These are phyloP conservation scores for Xylaria sp. DNA, from an alignment of 2,329 filamentous ascomycete genomes.

Conservation along the genomic window DNA sequence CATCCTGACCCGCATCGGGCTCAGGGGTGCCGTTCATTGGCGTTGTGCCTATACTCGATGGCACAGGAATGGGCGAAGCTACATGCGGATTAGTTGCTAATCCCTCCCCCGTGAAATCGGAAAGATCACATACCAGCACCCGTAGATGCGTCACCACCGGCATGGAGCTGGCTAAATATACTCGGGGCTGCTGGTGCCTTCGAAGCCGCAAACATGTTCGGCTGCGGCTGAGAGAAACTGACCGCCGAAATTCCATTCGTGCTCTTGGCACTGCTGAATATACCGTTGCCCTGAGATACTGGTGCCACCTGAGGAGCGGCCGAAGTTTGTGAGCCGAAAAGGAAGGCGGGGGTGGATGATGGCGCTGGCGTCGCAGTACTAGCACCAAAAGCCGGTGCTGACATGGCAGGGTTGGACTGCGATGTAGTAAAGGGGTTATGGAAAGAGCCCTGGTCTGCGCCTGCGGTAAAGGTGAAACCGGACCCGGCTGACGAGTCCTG, in stretches of 20 bases:
- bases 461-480: constrained; percentile 37
- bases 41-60: constrained; percentile 56
- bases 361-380: constrained; percentile 21
- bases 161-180: constrained; percentile 25
- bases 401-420: constrained; percentile 11
- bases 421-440: constrained; percentile 31
- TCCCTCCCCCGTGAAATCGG: not conserved
- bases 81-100: constrained; percentile 3
- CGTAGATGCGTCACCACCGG: constrained; percentile 36
- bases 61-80: constrained; percentile 45
- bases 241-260: constrained; percentile 30
- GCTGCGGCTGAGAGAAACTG: constrained; percentile 36
- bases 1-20: constrained; percentile 44
- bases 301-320: constrained; percentile 25
- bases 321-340: constrained; percentile 25
- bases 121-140: constrained; percentile 37
- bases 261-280: constrained; percentile 28
- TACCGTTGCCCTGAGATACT: constrained; percentile 16
- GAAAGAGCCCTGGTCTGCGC: constrained; percentile 33
- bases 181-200: constrained; percentile 19
- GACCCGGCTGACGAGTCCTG: constrained; percentile 20
- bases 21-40: constrained; percentile 55
- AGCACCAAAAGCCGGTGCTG: constrained; percentile 23
- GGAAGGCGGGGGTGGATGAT: constrained; percentile 26
- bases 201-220: constrained; percentile 26